These are phyloP conservation scores for Boletus vermiculosoides DNA, from an alignment of 768 basidiomycete genomes.

Conservation along the genomic window DNA sequence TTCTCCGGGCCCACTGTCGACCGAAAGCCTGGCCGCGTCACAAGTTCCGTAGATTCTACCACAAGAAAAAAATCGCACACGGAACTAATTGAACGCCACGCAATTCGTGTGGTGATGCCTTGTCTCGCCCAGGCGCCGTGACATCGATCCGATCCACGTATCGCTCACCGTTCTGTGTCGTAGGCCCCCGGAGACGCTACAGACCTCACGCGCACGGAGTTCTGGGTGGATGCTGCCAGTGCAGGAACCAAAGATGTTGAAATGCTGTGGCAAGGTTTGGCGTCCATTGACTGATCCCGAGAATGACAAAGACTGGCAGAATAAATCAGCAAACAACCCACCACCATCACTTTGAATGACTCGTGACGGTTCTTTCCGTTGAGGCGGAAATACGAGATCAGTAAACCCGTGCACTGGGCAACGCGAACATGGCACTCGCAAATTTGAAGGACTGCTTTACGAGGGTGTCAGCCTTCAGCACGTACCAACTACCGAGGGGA, in stretches of 20 bases:
- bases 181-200: neutral
- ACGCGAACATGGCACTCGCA: neutral
- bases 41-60: neutral
- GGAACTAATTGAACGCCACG: neutral
- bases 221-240: neutral
- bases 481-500: neutral
- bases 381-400: neutral
- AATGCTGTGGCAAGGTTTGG: neutral
- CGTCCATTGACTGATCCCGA: neutral
- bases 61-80: neutral
- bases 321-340: too few species aligned
- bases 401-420: neutral
- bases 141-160: neutral
- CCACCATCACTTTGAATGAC: neutral
- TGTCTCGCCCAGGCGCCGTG: neutral
- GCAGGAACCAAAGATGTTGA: neutral
- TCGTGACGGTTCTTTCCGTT: neutral
- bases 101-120: too few species aligned
- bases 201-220: too few species aligned
- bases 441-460: neutral
- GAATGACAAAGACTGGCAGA: neutral
- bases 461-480: neutral
- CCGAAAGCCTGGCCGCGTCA: neutral
- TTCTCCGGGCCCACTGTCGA: neutral
- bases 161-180: neutral